A percentile compares a stretch with the other conserved stretches of the same genome.
These are phyloP conservation scores for Talaromyces sp. DNA, from an alignment of 2,329 filamentous ascomycete genomes.

Conservation along the genomic window DNA sequence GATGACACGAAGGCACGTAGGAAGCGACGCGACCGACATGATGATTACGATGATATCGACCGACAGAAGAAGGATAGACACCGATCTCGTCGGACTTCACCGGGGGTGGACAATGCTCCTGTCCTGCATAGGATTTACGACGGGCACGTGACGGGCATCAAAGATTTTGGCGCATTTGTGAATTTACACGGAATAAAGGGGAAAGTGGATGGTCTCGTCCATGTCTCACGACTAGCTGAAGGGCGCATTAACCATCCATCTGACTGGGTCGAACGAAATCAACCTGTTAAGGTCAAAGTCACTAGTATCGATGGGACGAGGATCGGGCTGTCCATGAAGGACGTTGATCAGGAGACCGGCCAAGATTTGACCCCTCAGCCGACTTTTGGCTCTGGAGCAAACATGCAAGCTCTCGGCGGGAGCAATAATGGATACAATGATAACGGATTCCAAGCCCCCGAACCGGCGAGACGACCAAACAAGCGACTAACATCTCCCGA, in stretches of 20 bases:
- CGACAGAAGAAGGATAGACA: constrained; percentile 29
- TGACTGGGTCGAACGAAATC: constrained; percentile 73
- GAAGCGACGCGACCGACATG: constrained; percentile 36
- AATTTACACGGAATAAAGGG: constrained; percentile 82
- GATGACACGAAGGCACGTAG: constrained; percentile 40
- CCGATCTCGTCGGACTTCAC: constrained; percentile 60
- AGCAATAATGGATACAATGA: background rate
- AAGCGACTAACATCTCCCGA: constrained; percentile 97
- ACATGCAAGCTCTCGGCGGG: constrained; percentile 70
- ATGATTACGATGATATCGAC: constrained; percentile 39
- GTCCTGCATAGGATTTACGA: constrained; percentile 83
- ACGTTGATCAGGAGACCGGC: constrained; percentile 86
- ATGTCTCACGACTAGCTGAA: constrained; percentile 78
- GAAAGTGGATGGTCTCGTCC: constrained; percentile 87
- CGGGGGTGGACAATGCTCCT: constrained; percentile 75
- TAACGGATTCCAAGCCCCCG: constrained; percentile 31
- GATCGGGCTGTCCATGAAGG: constrained; percentile 92
- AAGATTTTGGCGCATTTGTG: constrained; percentile 94
- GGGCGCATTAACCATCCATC: constrained; percentile 87
- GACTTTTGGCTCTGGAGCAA: constrained; percentile 81
- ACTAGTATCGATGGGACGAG: constrained; percentile 75
- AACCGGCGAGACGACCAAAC: constrained; percentile 57
- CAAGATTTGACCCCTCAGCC: constrained; percentile 74
- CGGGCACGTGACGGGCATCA: constrained; percentile 83
- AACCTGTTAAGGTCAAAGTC: constrained; percentile 89